A percentile compares a stretch with the other conserved stretches of the same genome.
These are phyloP conservation scores for Colletotrichum cordylinicola DNA, from an alignment of 2,329 filamentous ascomycete species.

Conservation along the genomic window DNA sequence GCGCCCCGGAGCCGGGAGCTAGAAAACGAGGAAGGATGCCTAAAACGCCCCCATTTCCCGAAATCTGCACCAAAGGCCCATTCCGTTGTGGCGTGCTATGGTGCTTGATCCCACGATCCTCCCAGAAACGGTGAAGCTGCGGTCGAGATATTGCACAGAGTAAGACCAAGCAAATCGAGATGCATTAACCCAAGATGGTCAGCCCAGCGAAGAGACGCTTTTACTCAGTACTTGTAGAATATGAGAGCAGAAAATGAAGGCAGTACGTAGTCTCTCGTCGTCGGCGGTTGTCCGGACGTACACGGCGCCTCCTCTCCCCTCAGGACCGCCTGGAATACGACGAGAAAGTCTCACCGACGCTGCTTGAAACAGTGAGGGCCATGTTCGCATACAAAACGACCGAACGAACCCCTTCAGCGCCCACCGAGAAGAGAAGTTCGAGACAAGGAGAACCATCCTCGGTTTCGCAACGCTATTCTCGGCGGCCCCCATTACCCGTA, in stretches of 20 bases:
- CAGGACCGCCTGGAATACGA: not conserved
- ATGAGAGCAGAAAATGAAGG: not conserved
- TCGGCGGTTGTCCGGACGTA: not conserved
- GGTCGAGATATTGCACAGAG: not conserved
- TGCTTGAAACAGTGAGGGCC: not conserved
- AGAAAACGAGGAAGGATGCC: not conserved
- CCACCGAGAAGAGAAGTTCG: not conserved
- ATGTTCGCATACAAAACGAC: not conserved
- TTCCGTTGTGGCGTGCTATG: not conserved
- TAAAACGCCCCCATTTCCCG: not conserved
- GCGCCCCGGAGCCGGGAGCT: not conserved
- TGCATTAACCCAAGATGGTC: not conserved
- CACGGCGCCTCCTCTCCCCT: not conserved
- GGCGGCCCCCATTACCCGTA: not conserved
- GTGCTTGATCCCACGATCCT: not conserved
- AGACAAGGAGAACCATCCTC: not conserved
- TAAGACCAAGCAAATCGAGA: not conserved
- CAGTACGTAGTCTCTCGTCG: not conserved
- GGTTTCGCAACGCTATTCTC: not conserved
- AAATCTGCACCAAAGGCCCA: too few relatives aligned
- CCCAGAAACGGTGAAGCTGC: not conserved
- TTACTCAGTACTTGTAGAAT: not conserved
- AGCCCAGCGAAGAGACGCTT: not conserved
- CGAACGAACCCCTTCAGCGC: not conserved
- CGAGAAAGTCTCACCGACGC: not conserved